A percentile compares a stretch with the other conserved stretches of the same genome.
These are phyloP conservation scores for Brettanomyces sp. DNA, from an alignment of 805 yeast species.

Conservation along the genomic window DNA sequence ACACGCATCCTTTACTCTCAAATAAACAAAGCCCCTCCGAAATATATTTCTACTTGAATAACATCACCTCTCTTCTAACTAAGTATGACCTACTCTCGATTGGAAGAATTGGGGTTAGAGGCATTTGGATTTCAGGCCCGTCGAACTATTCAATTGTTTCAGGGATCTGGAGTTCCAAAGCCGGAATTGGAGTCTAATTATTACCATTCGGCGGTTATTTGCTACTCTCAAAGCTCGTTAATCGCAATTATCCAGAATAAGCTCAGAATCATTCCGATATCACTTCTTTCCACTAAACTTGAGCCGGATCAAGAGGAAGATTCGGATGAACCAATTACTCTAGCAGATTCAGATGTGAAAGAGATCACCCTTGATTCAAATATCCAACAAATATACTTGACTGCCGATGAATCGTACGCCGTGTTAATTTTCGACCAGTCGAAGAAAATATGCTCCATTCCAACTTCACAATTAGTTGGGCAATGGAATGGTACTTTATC, in stretches of 20 bases:
- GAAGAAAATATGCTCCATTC: not conserved
- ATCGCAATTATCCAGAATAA: conserved; percentile 13
- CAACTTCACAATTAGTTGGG: not conserved
- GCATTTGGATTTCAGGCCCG: conserved; percentile 22
- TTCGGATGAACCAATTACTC: not conserved
- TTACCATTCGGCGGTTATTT: conserved; percentile 13
- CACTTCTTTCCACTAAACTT: conserved; percentile 9
- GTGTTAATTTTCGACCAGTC: conserved; percentile 9
- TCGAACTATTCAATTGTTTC: conserved; percentile 18
- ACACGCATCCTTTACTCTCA: no score
- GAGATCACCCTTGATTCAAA: not conserved
- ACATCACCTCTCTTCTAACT: no score
- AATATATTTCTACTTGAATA: no score
- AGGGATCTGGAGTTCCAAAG: not conserved
- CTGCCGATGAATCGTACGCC: conserved; percentile 12
- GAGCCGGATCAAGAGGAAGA: conserved; percentile 8
- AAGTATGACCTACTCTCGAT: conserved; percentile 3
- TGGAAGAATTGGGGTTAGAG: conserved; percentile 16
- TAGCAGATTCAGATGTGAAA: not conserved
- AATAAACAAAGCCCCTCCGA: no score
- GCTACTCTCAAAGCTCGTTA: conserved; percentile 10
- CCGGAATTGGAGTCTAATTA: conserved; percentile 2
- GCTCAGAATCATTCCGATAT: conserved; percentile 13
- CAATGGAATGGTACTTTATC: not conserved
- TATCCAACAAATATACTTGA: conserved; percentile 15